Conservation (phyloP, 768 basidiomycete species). For the Termitomyces sp. region DNA sequence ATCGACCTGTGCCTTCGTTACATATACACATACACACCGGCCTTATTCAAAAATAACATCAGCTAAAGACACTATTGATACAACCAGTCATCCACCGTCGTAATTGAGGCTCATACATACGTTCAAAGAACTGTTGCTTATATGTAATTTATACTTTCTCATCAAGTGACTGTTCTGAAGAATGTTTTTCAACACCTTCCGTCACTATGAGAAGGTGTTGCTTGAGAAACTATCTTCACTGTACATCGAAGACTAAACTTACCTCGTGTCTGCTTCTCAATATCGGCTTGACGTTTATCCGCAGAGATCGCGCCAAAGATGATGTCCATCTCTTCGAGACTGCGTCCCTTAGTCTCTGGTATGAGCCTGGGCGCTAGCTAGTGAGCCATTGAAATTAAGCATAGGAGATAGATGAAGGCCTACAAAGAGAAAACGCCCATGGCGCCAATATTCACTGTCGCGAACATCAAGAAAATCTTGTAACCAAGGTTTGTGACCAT, state of each 20-base stretch:
- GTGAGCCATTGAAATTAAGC: neutral
- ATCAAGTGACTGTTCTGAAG: neutral
- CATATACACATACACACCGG: too few species aligned
- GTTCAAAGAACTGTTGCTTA: too few species aligned
- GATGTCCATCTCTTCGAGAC: slow-evolving; percentile 54
- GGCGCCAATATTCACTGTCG: slow-evolving; percentile 65
- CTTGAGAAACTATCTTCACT: too few species aligned
- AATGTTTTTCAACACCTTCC: neutral
- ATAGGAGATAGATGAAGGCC: slow-evolving; percentile 15
- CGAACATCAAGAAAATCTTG: slow-evolving; percentile 80
- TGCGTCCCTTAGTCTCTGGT: slow-evolving; percentile 62
- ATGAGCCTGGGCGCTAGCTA: slow-evolving; percentile 36
- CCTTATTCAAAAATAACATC: neutral
- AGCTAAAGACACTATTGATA: neutral
- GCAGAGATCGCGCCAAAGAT: slow-evolving; percentile 51
- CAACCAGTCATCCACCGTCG: neutral
- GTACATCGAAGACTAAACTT: neutral
- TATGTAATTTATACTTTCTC: neutral
- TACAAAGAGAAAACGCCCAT: slow-evolving; percentile 70
- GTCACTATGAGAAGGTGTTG: neutral
- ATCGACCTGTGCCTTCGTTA: too few species aligned
- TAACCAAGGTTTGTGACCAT: slow-evolving; percentile 62
- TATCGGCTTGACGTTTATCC: slow-evolving; percentile 3
- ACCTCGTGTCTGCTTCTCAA: slow-evolving; percentile 1
- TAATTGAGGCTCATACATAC: neutral